Evolutionary conservation across 2,329 filamentous ascomycete genomes (phyloP), one percentile per base, ranked within the genome.

Genomic region (Penicillium sp.): DNA sequence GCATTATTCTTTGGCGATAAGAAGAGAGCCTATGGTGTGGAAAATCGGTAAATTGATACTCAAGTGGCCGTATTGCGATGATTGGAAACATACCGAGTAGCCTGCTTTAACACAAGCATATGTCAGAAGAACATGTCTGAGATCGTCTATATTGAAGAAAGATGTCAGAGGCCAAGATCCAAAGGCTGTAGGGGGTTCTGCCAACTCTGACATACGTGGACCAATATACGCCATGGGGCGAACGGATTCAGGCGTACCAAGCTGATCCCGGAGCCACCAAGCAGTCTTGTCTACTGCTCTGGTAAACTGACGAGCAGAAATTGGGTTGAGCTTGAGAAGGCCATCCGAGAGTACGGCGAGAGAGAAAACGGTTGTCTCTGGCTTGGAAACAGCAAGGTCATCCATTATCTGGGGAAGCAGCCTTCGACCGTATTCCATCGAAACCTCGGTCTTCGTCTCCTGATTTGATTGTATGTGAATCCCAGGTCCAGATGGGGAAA

Each of bases 281-380:
- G 56, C 51, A 46, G 56, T 54, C 37, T 50, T 54, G 19, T 58
- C 51, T 1, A 58, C 56, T 54, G 56, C 56, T 46, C 44, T 41
- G 36, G 44, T 39, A n/a, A 54, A 58, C 6, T 37, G 43, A 4
- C 9, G 6, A 31, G 56, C 56, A 22, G 50, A 50, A 43, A 54
- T 43, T 24, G 43, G 24, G 24, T 50, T 43, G 18, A 58, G 50
- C 7, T 50, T 36, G 16, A 54, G 43, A 39, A 50, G 27, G n/a
- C 44, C 31, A 50, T 58, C 37, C 2, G 18, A 36, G 37, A 50
- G 50, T 11, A 11, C 4, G 10, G 51, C 37, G 11, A 58, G 44
- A 24, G 55, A 54, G n/a, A 54, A 58, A 13, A 54, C 56, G 18
- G 44, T 44, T 13, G 9, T 54, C 9, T 51, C 56, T 1, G 56